Evolutionary conservation across 768 basidiomycete genomes (phyloP), one percentile per base, ranked within the genome.

Genomic region (Hygrophorus russula): DNA sequence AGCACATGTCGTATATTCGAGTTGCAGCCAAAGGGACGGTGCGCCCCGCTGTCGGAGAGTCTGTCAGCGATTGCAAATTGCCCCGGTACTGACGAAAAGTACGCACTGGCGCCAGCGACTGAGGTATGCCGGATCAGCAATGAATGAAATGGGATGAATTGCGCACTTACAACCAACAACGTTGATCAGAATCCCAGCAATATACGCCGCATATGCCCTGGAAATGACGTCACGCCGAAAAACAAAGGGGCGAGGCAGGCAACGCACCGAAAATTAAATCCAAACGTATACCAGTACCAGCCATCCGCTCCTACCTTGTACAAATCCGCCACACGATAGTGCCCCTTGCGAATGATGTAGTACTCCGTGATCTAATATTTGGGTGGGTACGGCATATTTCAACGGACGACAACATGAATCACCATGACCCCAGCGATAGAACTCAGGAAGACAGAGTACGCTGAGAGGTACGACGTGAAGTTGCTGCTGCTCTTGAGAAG

Each of bases 351-450:
- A 48, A 89, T 69, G 32, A 88, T 46, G 61, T 78, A 91, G 64
- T 87, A 89, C 51, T 90, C 84, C 7, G 73, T 77, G 51, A 89
- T 77, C 82, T 81, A 50, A 15, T 17, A 41, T 28, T n/a, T 44
- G 29, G 33, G 15, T 43, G 40, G 15, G 18, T 7, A 47, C 37
- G 7, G 13, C 18, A 30, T 24, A 24, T 8, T 31, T 17, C 34
- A 18, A n/a, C 27, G 36, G 29, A 33, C 18, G 32, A 36, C 28
- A 30, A 15, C 32, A 44, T 27, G 11, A 52, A 68, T 18, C 38
- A 80, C 78, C 80, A 87, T 85, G 14, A 86, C 83, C 8, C 84
- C 82, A 24, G 79, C 80, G 52, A 91, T 82, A 18, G 84, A 86
- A 39, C 80, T 82, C 36, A 85, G 64, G 67, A 82, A 89, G 43